Base-by-base conservation (phyloP, 2,329 filamentous ascomycete genomes). In the Scedosporium boydii region DNA sequence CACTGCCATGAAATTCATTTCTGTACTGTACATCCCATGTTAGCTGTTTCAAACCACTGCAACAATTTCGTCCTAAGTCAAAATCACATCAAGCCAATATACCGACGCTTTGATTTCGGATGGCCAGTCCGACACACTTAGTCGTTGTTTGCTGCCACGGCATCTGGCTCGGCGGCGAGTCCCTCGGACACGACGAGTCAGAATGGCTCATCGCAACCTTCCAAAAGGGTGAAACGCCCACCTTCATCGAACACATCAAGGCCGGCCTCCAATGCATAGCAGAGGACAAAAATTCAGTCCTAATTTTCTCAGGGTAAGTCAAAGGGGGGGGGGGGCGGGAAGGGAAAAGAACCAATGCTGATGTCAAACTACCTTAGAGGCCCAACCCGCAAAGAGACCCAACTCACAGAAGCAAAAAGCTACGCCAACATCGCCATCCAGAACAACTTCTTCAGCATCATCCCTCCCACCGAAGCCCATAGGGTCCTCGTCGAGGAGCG, bases 131-230 rank as follows among this genome's bases (percentile, higher is more conserved):
- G 29, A 74, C 73, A 4, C 81, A 90, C 66, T 80, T 96, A 10
- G 84, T 96, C 60, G 76, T 96, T 58, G 88, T 96, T 59, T 95
- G 91, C 77, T 93, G 91, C 72, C 91, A 96, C 75, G 89, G 86
- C 29, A 90, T 93, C 63, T 96, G 89, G 80, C 74, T 79, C 14
- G 86, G 86, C 27, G 85, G 86, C 0, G 76, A 79, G 2, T 73
- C 75, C 1, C 72, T 74, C 1, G 86, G 86, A 41, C 65, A 70
- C 21, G 75, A 82, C 64, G 85, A 88, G 69, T 65, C 75, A 5
- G 85, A 89, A 70, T 90, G 87, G 87, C 78, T 91, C 34, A 87
- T 96, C 16, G 87, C 90, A 60, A 77, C 81, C 38, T 96, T 95
- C 69, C 92, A 96, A 71, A 78, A 75, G 21, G 87, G 88, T 63